phyloP scores from a whole-genome alignment of 306 rosid genomes.

The Quercus berberidifolia region DNA sequence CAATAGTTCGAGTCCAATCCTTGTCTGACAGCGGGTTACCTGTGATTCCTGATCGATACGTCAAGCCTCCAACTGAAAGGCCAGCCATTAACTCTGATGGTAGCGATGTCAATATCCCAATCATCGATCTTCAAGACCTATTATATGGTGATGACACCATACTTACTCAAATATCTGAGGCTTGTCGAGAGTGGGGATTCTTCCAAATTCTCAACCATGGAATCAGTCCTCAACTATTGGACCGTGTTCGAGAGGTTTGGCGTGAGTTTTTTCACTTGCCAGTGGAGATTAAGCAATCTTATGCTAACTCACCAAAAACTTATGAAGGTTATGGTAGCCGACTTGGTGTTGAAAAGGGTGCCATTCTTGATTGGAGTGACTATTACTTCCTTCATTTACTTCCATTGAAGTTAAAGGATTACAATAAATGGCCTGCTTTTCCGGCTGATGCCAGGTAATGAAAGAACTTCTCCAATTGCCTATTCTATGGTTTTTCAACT shows the following conservation, averaged over 20 bases:
- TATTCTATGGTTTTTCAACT: too few species aligned
- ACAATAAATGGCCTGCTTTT: conserved; percentile 45
- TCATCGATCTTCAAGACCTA: conserved; percentile 34
- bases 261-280: conserved; percentile 45
- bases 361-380: conserved; percentile 65
- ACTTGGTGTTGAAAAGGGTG: conserved; percentile 49
- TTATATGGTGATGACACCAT: conserved; percentile 1
- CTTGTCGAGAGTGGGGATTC: conserved; percentile 53
- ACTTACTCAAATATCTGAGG: conserved; percentile 34
- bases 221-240: conserved; percentile 30
- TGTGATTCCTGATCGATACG: conserved; percentile 58
- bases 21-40: conserved; percentile 45
- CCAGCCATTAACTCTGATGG: conserved; percentile 14
- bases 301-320: conserved; percentile 51
- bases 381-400: conserved; percentile 54
- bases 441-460: conserved; percentile 29
- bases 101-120: conserved; percentile 22
- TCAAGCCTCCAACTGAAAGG: conserved; percentile 56
- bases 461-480: too few species aligned
- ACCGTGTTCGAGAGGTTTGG: conserved; percentile 30
- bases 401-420: conserved; percentile 36
- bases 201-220: conserved; percentile 55
- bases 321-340: conserved; percentile 64
- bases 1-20: conserved; percentile 78
- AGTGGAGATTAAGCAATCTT: conserved; percentile 34